Base-by-base conservation (phyloP, 169 alveolate genomes). In the Amoebophrya sp. region DNA sequence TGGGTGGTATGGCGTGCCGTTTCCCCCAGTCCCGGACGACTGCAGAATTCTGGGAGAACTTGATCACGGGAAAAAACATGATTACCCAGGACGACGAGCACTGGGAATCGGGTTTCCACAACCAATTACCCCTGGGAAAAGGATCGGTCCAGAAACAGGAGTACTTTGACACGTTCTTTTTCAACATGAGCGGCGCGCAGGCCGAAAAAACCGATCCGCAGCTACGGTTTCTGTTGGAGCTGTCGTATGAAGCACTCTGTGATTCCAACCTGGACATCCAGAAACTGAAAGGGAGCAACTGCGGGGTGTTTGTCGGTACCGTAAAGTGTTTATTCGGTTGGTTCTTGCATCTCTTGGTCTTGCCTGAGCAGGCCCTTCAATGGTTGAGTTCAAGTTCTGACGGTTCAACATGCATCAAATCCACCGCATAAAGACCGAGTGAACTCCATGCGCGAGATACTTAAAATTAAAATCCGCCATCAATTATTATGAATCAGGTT, bases 111-210 rank as follows among this genome's bases (percentile, higher is more conserved):
- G 83, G 83, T 25, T 66, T 66, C 35, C 83, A 66, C 83, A 25
- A 25, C 38, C 83, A 66, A 25, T 25, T 66, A 2, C 83, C 83
- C 38, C 32, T 66, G 39, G 83, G 83, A 25, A 66, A 66, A 25
- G 83, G 83, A 25, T 66, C 38, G 7, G 12, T 66, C 10, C 0
- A 0, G 10, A 7, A 66, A 1, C 83, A 66, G 83, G 83, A 66
- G 35, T 1, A 66, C 38, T 66, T 66, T 25, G 83, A 66, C 83
- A 66, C 1, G 32, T 66, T 66, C 18, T 66, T 66, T 25, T 66
- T 66, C 83, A 66, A 66, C 83, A 66, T 66, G 83, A 66, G 83
- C 83, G 83, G 83, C 29, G 29, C 83, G 83, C 83, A 66, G 83
- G 83, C 83, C 38, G 83, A 66, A 25, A 66, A 66, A 25, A 66